Percentiles rank a stretch among this genome's conserved stretches.
phyloP scores from a whole-genome alignment of 192 early-diverging fungal species.

The Entomortierella parvispora region DNA sequence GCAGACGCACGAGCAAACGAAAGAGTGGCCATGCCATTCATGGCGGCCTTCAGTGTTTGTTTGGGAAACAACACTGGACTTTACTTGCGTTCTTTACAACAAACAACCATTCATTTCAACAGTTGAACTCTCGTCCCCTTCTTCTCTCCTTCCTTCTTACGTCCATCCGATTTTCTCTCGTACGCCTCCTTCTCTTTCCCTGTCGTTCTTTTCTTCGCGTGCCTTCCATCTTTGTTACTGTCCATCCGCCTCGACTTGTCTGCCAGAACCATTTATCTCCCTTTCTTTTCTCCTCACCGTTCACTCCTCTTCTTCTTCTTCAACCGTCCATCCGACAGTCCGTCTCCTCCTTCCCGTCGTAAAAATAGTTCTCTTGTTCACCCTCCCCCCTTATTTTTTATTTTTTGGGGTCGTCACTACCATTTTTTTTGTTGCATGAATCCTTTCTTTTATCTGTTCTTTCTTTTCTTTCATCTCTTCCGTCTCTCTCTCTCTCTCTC shows the following conservation, averaged over 20 bases:
- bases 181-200: neutral
- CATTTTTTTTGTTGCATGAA: neutral
- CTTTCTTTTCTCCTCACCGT: no score
- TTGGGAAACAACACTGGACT: no score
- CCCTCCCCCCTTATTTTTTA: neutral
- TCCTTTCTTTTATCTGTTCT: neutral
- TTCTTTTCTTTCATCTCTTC: constrained; percentile 1
- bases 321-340: no score
- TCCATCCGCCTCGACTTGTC: no score
- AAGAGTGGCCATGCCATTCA: no score
- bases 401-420: neutral
- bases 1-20: no score
- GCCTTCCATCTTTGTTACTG: no score
- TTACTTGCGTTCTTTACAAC: no score
- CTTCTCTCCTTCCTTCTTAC: neutral
- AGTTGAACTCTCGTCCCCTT: neutral
- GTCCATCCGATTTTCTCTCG: neutral
- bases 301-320: no score
- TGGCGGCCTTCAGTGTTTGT: no score
- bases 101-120: no score
- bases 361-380: constrained; percentile 1
- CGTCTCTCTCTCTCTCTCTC: neutral
- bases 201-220: neutral
- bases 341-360: neutral
- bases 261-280: neutral